Percentiles rank a stretch among this genome's conserved stretches.
These are phyloP conservation scores for Populus nigra DNA, from an alignment of 345 rosid species.

Conservation along the genomic window DNA sequence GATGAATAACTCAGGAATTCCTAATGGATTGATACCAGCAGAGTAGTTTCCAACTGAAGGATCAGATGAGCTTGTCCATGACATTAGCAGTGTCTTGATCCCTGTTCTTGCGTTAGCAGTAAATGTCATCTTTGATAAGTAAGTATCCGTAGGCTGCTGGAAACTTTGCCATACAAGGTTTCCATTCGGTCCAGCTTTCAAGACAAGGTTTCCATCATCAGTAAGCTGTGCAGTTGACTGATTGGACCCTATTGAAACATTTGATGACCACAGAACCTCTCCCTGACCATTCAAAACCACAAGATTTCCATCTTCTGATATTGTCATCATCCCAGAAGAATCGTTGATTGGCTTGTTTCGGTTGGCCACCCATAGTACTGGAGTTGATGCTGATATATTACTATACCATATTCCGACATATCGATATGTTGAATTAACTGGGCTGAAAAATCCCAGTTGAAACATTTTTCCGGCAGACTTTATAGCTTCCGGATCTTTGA, in stretches of 20 bases:
- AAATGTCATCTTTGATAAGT: conserved; percentile 42
- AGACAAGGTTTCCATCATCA: too few relatives aligned
- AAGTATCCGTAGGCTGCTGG: conserved; percentile 10
- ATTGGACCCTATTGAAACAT: too few relatives aligned
- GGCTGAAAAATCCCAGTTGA: conserved; percentile 16
- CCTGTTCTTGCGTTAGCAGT: neutral
- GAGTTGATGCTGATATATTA: neutral
- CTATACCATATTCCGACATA: conserved; percentile 13
- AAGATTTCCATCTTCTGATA: conserved; percentile 35
- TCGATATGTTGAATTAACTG: neutral
- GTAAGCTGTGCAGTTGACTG: too few relatives aligned
- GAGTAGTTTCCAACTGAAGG: too few relatives aligned
- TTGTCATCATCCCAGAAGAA: conserved; percentile 36
- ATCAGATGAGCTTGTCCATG: too few relatives aligned
- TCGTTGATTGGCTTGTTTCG: conserved; percentile 12
- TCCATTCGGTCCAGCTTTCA: too few relatives aligned
- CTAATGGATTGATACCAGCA: too few relatives aligned
- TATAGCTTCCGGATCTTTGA: conserved; percentile 10
- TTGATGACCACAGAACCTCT: too few relatives aligned
- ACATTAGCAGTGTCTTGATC: too few relatives aligned
- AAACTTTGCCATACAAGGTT: too few relatives aligned
- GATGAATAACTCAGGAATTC: too few relatives aligned
- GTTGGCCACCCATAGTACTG: conserved; percentile 8
- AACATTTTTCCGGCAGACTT: neutral
- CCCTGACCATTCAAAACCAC: conserved; percentile 35